A percentile compares a stretch with the other conserved stretches of the same genome.
phyloP scores from a whole-genome alignment of 306 rosid genomes.

The Vigna radiata region DNA sequence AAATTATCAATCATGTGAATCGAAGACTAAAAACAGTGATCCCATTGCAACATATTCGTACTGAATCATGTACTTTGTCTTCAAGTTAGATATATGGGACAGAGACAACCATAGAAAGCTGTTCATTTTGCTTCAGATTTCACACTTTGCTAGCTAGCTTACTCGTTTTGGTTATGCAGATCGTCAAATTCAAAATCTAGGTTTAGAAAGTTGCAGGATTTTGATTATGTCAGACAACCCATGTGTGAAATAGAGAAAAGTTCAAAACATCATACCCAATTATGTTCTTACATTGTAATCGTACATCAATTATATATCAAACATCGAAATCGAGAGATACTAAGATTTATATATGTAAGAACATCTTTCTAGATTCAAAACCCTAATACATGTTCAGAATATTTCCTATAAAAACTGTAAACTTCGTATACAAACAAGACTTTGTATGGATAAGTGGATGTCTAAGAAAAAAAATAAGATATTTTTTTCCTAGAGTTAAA shows the following conservation, averaged over 20 bases:
- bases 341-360: not conserved
- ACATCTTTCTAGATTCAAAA: not conserved
- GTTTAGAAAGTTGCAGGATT: not conserved
- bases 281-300: too few species aligned
- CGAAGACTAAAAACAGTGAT: not conserved
- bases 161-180: constrained; percentile 35
- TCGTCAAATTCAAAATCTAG: constrained; percentile 20
- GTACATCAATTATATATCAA: too few species aligned
- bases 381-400: not conserved
- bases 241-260: constrained; percentile 24
- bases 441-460: too few species aligned
- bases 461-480: not conserved
- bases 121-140: not conserved
- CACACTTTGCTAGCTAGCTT: not conserved
- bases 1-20: not conserved
- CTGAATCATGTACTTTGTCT: not conserved
- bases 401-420: not conserved
- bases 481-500: too few species aligned
- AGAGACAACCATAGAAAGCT: not conserved
- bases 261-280: not conserved
- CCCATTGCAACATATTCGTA: not conserved
- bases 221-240: constrained; percentile 13
- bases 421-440: not conserved
- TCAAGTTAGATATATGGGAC: not conserved
- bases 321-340: too few species aligned